These are phyloP conservation scores for Phytophthora parvispora DNA, from an alignment of 352 stramenopile species.

Conservation along the genomic window DNA sequence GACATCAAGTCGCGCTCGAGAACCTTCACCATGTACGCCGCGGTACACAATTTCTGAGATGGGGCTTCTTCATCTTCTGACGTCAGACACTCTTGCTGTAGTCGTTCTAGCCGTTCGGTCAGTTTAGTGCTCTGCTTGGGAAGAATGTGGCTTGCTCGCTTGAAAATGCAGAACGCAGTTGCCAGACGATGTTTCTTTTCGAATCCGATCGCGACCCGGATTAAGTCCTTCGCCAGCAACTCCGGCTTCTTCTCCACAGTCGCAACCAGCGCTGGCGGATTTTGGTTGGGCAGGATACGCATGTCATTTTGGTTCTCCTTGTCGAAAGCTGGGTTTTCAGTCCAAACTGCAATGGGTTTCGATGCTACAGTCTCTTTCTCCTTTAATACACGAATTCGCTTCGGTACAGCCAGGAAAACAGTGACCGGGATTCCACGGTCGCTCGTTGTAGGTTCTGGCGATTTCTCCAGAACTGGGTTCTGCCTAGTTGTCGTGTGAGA, in stretches of 20 bases:
- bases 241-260: conserved; percentile 27
- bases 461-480: no score
- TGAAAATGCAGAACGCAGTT: conserved; percentile 63
- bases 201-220: conserved; percentile 59
- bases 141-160: conserved; percentile 58
- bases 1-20: conserved; percentile 62
- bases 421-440: neutral
- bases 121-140: conserved; percentile 60
- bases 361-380: neutral
- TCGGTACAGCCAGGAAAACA: neutral
- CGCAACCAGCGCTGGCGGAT: neutral
- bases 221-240: conserved; percentile 67
- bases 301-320: conserved; percentile 16
- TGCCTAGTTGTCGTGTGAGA: neutral
- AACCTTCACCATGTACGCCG: conserved; percentile 46
- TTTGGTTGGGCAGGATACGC: neutral
- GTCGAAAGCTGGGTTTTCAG: neutral
- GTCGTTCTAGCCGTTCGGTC: conserved; percentile 42
- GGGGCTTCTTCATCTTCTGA: conserved; percentile 30
- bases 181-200: conserved; percentile 51
- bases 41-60: conserved; percentile 53
- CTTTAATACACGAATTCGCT: neutral
- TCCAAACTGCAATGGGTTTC: neutral
- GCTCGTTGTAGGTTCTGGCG: neutral
- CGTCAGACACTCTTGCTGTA: conserved; percentile 38